Conservation (phyloP, 2,329 filamentous ascomycete genomes). For the Colletotrichum viniferum region DNA sequence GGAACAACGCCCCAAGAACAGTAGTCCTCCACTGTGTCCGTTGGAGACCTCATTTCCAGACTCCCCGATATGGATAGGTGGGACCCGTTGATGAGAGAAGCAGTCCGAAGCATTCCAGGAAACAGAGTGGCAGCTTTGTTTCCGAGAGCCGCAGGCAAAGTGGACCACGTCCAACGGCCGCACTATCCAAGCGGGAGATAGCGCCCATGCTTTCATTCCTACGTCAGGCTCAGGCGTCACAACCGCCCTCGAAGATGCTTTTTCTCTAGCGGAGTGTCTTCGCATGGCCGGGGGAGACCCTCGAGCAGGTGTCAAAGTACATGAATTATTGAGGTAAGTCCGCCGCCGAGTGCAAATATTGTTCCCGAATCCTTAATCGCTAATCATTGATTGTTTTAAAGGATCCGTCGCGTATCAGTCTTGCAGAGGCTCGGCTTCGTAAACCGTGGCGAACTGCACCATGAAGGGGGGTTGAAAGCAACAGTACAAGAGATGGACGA, state of each 20-base stretch:
- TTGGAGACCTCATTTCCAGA: background rate
- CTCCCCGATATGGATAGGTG: background rate
- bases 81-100: background rate
- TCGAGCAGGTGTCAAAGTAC: background rate
- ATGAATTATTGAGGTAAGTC: background rate
- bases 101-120: background rate
- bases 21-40: background rate
- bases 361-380: no score
- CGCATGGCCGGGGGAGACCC: background rate
- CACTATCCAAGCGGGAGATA: constrained; percentile 25
- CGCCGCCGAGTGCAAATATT: background rate
- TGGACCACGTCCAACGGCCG: constrained; percentile 19
- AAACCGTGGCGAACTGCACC: background rate
- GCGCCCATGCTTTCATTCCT: constrained; percentile 24
- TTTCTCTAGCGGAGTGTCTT: constrained; percentile 23
- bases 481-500: background rate
- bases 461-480: background rate
- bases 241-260: constrained; percentile 24
- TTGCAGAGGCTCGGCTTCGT: background rate
- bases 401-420: background rate
- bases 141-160: constrained; percentile 12
- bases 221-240: constrained; percentile 24
- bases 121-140: constrained; percentile 21
- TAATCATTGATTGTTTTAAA: no score
- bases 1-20: background rate